These are phyloP conservation scores for Arabidopsis lyrata DNA, from an alignment of 441 rosid genomes.

Conservation along the genomic window DNA sequence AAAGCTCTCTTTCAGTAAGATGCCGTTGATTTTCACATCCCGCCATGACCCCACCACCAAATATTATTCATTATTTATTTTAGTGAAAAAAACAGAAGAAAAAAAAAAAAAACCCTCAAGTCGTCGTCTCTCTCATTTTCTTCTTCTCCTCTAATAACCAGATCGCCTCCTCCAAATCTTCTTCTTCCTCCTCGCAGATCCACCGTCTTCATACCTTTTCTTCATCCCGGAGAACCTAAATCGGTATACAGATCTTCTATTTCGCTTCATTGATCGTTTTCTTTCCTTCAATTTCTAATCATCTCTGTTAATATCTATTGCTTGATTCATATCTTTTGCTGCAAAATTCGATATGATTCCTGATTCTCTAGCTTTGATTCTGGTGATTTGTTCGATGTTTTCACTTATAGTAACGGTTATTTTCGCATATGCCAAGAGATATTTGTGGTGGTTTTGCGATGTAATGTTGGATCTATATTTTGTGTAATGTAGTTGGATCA, in stretches of 20 bases:
- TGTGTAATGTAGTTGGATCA: background rate
- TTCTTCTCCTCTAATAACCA: constrained; percentile 10
- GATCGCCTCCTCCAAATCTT: constrained; percentile 25
- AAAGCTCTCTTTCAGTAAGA: background rate
- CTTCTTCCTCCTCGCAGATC: constrained; percentile 31
- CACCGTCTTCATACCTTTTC: background rate
- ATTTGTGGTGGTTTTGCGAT: constrained; percentile 3
- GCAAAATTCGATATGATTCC: background rate
- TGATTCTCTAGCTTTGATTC: background rate
- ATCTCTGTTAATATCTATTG: background rate
- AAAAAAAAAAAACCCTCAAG: background rate
- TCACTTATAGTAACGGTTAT: background rate
- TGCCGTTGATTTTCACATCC: constrained; percentile 31
- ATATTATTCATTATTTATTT: background rate
- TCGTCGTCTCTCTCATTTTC: constrained; percentile 13
- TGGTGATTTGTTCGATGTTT: background rate
- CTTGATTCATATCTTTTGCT: background rate
- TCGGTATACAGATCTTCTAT: constrained; percentile 2
- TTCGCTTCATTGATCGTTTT: background rate
- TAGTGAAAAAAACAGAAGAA: background rate
- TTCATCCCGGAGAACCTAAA: background rate
- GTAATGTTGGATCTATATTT: background rate
- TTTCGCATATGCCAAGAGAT: too few species aligned
- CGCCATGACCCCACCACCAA: constrained; percentile 34
- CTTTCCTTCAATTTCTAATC: background rate